Evolutionary conservation across 164 flowering plant species (phyloP), one percentile per base, ranked within the genome.

Genomic region (Cinnamomum micranthum): DNA sequence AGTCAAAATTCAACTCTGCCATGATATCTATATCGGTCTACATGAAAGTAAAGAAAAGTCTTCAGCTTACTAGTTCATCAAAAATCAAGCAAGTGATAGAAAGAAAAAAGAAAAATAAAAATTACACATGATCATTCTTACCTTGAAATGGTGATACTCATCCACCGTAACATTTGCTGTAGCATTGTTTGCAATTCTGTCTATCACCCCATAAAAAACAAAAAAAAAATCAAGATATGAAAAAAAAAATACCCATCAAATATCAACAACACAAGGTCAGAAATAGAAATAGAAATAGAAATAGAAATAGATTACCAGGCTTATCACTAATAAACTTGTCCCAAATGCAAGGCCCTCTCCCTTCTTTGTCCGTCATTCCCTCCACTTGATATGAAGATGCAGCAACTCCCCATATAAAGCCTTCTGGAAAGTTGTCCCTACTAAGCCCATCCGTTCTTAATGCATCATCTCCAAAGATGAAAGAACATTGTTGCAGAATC

Each of bases 21-120:
- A 85, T 78, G 58, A 85, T 59, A 65, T 81, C 71, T 41, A 85
- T 73, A 78, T 85, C 87, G 69, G 81, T 82, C 86, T 85, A 83
- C 70, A 35, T 5, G 12, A 17, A 6, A 15, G 11, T 2, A 17
- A 13, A 69, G 22, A 19, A 19, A 17, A 20, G 22, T 9, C 47
- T 41, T 41, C 47, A 41, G 10, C 10, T 41, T 41, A 41, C 47
- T 6, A 41, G 47, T 41, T 41, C 47, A 41, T 9, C 47, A 41
- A 41, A 41, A 9, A 41, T 41, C 9, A 41, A 35, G 10, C 7
- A 35, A 9, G 47, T 41, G 47, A 41, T 1, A 9, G 47, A 41
- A 7, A 2, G 6, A 1, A 10, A 50, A 23, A 51, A 4, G 58
- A 33, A 7, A 11, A 50, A 23, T n/a, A 52, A 5, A 71, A 35